These are phyloP conservation scores for Talaromyces trachyspermus DNA, from an alignment of 495 filamentous ascomycete genomes.

Conservation along the genomic window DNA sequence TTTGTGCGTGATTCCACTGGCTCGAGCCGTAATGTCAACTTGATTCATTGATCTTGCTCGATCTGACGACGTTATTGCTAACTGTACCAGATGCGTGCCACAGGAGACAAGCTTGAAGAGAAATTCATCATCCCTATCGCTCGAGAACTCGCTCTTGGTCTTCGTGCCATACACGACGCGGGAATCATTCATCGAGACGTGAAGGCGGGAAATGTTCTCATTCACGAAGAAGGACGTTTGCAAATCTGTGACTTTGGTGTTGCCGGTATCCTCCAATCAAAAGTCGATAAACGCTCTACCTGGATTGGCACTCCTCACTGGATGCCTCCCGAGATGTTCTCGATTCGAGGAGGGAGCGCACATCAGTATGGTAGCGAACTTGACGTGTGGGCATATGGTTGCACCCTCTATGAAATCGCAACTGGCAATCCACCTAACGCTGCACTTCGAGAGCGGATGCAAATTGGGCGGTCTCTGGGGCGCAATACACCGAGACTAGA, in stretches of 20 bases:
- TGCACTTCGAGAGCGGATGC: constrained; percentile 37
- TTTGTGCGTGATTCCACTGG: too few relatives aligned
- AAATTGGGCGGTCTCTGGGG: constrained; percentile 57
- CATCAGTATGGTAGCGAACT: constrained; percentile 60
- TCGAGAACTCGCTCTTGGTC: constrained; percentile 75
- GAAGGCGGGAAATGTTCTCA: constrained; percentile 87
- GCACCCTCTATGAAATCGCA: constrained; percentile 85
- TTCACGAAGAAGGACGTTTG: constrained; percentile 77
- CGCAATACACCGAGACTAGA: constrained; percentile 59
- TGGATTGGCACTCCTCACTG: constrained; percentile 94
- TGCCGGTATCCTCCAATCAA: constrained; percentile 76
- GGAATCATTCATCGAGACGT: constrained; percentile 95
- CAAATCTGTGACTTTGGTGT: constrained; percentile 97
- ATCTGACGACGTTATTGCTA: constrained; percentile 5
- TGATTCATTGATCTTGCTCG: neutral
- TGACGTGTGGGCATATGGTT: constrained; percentile 73
- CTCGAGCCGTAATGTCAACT: too few relatives aligned
- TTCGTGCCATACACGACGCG: constrained; percentile 81
- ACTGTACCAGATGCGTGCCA: constrained; percentile 45
- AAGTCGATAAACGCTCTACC: constrained; percentile 78
- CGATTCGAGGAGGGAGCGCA: constrained; percentile 23
- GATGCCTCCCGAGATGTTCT: constrained; percentile 90
- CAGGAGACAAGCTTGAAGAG: constrained; percentile 67
- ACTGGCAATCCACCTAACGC: constrained; percentile 74
- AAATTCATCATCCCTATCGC: constrained; percentile 86